Conservation (phyloP, 83 land plant genomes). For the Thuja plicata region DNA sequence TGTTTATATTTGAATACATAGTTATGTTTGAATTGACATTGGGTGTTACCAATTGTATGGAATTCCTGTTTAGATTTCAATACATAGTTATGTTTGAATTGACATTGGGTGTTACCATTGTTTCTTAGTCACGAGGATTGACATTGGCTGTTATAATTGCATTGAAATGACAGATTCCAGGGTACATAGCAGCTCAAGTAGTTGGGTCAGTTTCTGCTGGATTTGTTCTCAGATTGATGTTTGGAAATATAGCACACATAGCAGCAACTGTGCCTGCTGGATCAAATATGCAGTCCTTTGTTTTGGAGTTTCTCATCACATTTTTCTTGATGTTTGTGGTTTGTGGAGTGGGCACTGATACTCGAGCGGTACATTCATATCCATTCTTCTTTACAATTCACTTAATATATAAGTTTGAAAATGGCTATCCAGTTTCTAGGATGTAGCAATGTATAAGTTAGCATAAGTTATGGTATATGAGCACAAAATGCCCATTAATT, state of each 20-base stretch:
- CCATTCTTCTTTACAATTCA: no score
- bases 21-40: no score
- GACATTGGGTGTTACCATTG: background rate
- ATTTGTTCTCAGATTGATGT: slow-evolving; percentile 37
- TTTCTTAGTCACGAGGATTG: no score
- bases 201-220: slow-evolving; percentile 48
- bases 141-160: slow-evolving; percentile 1
- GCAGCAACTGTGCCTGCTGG: slow-evolving; percentile 44
- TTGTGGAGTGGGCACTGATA: slow-evolving; percentile 65
- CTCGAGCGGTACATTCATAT: slow-evolving; percentile 42
- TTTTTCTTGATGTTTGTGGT: slow-evolving; percentile 72
- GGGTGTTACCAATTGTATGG: no score
- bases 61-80: no score
- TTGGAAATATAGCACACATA: slow-evolving; percentile 25
- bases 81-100: background rate
- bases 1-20: no score
- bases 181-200: slow-evolving; percentile 43
- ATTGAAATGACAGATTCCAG: slow-evolving; percentile 35
- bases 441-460: no score
- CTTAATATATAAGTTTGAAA: no score
- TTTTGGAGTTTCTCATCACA: slow-evolving; percentile 55
- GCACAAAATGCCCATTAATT: no score
- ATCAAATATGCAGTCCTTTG: slow-evolving; percentile 44
- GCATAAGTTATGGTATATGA: no score
- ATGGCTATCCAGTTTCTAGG: no score